Evolutionary conservation across 1,284 basidiomycete species (phyloP).

Genomic region (Wolfiporia cocos): DNA sequence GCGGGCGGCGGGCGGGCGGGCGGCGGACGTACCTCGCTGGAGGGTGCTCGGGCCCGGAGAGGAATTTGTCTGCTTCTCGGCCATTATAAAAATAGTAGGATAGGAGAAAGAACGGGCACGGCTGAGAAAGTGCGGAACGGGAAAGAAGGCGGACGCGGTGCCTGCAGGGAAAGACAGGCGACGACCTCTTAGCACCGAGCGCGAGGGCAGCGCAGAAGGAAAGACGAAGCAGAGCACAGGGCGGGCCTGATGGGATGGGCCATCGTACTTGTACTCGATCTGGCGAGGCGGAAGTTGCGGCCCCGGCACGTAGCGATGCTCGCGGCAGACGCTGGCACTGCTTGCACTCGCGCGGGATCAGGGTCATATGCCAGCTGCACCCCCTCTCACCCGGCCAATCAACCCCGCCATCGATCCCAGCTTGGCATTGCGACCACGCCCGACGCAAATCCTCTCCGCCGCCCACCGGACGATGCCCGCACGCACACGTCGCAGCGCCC

Average conservation of each 20-base stretch:
- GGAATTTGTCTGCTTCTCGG: slow-evolving; percentile 27
- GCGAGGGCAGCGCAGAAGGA: slow-evolving; percentile 2
- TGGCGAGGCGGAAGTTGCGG: slow-evolving; percentile 13
- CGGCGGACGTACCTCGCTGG: slow-evolving; percentile 24
- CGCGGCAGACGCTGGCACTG: slow-evolving; percentile 9
- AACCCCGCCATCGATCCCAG: slow-evolving; percentile 13
- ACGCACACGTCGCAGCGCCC: no score
- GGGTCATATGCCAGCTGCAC: slow-evolving; percentile 9
- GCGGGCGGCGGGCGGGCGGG: slow-evolving; percentile 3
- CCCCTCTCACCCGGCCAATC: slow-evolving; percentile 20
- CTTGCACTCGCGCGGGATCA: slow-evolving; percentile 8
- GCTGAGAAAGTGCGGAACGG: slow-evolving; percentile 19
- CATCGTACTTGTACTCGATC: slow-evolving; percentile 11
- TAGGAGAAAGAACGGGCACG: slow-evolving; percentile 23
- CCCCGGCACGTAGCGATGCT: slow-evolving; percentile 14
- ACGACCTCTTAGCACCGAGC: slow-evolving; percentile 3
- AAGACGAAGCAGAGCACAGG: slow-evolving; percentile 12
- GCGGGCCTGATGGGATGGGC: slow-evolving; percentile 12
- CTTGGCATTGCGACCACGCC: neutral
- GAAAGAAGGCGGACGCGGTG: slow-evolving; percentile 13
- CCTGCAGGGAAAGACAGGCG: slow-evolving; percentile 6
- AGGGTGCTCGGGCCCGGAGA: slow-evolving; percentile 24
- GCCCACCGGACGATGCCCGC: neutral
- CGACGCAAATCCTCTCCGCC: neutral
- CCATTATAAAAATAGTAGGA: slow-evolving; percentile 32